Evolutionary conservation across 2,329 filamentous ascomycete genomes (phyloP).

Genomic region (Aspergillus proliferans): DNA sequence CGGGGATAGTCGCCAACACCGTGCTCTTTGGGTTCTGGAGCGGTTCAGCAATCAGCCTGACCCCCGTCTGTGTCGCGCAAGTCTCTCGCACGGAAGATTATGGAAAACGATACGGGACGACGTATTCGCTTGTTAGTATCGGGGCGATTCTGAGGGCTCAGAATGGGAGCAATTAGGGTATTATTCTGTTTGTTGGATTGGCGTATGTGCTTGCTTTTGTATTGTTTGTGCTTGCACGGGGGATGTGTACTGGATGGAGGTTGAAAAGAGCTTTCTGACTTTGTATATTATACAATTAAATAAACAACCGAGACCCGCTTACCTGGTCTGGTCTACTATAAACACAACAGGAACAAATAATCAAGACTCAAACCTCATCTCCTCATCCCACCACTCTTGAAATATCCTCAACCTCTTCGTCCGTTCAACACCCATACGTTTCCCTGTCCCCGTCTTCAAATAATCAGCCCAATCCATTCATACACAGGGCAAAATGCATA

Average conservation of each 20-base stretch:
- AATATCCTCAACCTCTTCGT: constrained; percentile 47
- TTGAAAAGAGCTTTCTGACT: neutral
- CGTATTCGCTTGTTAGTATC: constrained; percentile 18
- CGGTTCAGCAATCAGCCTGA: constrained; percentile 23
- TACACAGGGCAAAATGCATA: neutral
- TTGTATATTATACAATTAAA: too few relatives aligned
- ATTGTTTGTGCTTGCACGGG: neutral
- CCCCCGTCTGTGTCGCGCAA: constrained; percentile 26
- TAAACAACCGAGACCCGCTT: too few relatives aligned
- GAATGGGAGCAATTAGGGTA: constrained; percentile 6
- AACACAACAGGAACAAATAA: neutral
- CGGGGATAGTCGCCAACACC: constrained; percentile 14
- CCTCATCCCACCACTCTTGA: constrained; percentile 50
- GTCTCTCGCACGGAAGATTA: constrained; percentile 23
- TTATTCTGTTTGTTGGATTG: constrained; percentile 9
- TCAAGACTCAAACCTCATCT: constrained; percentile 23
- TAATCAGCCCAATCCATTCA: neutral
- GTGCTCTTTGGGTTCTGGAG: constrained; percentile 21
- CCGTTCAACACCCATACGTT: constrained; percentile 43
- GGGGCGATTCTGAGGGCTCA: constrained; percentile 13
- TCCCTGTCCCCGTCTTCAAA: constrained; percentile 46
- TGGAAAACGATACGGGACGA: constrained; percentile 20
- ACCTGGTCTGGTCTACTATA: too few relatives aligned
- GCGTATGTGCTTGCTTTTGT: constrained; percentile 1
- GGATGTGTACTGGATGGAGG: neutral